These are phyloP conservation scores for Tylopilus subfusipes DNA, from an alignment of 768 basidiomycete species.

Conservation along the genomic window DNA sequence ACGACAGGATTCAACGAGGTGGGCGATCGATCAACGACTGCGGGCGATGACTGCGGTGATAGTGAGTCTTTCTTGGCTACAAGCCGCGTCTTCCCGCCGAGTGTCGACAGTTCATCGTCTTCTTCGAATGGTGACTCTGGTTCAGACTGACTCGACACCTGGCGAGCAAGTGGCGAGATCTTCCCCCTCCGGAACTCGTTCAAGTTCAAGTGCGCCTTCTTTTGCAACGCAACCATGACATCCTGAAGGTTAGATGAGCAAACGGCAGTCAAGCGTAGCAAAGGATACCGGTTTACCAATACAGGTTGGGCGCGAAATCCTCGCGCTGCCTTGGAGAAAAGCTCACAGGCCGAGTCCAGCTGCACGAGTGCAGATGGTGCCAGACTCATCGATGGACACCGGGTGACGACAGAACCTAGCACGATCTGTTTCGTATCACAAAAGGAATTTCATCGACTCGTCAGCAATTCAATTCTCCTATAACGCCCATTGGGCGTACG, in stretches of 20 bases:
- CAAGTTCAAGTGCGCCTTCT: conserved; percentile 62
- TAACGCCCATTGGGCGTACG: conserved; percentile 24
- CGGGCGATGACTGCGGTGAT: conserved; percentile 44
- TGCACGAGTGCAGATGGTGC: conserved; percentile 72
- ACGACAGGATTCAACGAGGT: conserved; percentile 70
- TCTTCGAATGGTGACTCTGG: conserved; percentile 46
- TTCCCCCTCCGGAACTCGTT: conserved; percentile 62
- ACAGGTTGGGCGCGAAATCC: conserved; percentile 65
- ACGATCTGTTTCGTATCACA: conserved; percentile 43
- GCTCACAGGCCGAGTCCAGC: conserved; percentile 69
- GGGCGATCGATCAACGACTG: conserved; percentile 58
- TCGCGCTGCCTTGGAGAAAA: conserved; percentile 65
- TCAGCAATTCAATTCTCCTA: conserved; percentile 13
- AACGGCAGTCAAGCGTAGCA: not conserved
- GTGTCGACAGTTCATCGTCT: conserved; percentile 58
- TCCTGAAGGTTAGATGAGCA: conserved; percentile 36
- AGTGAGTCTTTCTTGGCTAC: conserved; percentile 59
- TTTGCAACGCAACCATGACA: conserved; percentile 61
- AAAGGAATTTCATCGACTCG: conserved; percentile 4
- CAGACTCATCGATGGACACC: conserved; percentile 75
- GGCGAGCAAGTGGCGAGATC: conserved; percentile 39
- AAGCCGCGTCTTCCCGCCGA: conserved; percentile 65
- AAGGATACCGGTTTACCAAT: conserved; percentile 41
- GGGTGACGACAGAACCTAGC: conserved; percentile 70
- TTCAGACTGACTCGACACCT: conserved; percentile 36